Evolutionary conservation across 768 basidiomycete genomes (phyloP).

Genomic region (Paxillus rubicundulus): DNA sequence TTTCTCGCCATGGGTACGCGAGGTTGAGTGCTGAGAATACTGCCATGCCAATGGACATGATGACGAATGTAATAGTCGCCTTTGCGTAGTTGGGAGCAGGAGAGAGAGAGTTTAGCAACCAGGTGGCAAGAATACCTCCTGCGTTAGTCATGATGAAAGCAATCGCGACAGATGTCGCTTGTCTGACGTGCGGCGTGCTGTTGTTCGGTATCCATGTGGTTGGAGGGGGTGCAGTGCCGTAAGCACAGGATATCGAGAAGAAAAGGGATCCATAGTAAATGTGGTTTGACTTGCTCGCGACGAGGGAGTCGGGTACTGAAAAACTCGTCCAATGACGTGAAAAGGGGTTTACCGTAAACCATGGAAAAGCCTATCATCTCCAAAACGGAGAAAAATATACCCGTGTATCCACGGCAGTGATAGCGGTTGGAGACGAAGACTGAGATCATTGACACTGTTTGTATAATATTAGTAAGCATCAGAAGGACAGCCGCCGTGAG

Average conservation of each 20-base stretch:
- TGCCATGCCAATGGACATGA: conserved; percentile 39
- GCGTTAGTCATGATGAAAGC: conserved; percentile 57
- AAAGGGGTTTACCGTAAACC: conserved; percentile 44
- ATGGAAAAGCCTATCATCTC: conserved; percentile 52
- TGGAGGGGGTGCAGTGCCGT: conserved; percentile 51
- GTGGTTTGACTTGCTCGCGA: conserved; percentile 30
- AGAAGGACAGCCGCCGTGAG: not conserved
- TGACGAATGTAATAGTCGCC: conserved; percentile 39
- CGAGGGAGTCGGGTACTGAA: not conserved
- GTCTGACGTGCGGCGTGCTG: conserved; percentile 50
- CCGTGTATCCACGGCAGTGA: conserved; percentile 46
- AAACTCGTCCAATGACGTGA: not conserved
- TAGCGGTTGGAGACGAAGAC: conserved; percentile 55
- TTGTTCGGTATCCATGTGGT: conserved; percentile 65
- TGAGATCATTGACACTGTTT: conserved; percentile 36
- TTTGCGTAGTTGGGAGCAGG: conserved; percentile 47
- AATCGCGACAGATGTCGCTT: conserved; percentile 58
- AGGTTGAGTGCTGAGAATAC: conserved; percentile 39
- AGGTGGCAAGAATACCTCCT: conserved; percentile 60
- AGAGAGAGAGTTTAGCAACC: conserved; percentile 53
- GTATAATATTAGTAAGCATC: not conserved
- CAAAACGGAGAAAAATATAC: conserved; percentile 43
- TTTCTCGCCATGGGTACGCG: conserved; percentile 42
- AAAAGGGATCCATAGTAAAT: conserved; percentile 57
- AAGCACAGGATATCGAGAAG: conserved; percentile 51